Evolutionary conservation across 139 green algal species (phyloP).

Genomic region (Spirogloea muscicola): DNA sequence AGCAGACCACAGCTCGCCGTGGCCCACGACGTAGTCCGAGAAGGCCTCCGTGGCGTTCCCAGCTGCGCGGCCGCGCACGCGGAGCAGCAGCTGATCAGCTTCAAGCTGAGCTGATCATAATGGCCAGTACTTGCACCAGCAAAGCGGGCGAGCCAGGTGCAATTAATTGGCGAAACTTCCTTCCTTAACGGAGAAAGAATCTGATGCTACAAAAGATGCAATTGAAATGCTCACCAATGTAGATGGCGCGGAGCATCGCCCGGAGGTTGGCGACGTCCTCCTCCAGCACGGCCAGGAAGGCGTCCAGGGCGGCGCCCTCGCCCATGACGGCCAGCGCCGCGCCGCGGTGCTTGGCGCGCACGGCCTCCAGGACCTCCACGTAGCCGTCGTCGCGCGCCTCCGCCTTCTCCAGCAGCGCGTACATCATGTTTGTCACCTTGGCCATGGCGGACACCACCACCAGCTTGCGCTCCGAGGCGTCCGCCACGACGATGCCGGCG

Average conservation of each 20-base stretch:
- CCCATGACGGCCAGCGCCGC: slow-evolving; percentile 77
- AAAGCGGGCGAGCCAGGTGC: no score
- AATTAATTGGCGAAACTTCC: no score
- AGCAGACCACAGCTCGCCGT: slow-evolving; percentile 97
- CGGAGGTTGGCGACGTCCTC: slow-evolving; percentile 87
- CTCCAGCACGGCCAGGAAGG: slow-evolving; percentile 71
- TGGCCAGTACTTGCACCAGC: no score
- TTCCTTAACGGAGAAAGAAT: no score
- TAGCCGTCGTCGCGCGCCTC: slow-evolving; percentile 68
- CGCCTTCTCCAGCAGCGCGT: slow-evolving; percentile 80
- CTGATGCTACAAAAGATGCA: no score
- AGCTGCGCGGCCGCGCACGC: no score
- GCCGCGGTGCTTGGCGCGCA: slow-evolving; percentile 86
- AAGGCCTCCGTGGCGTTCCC: slow-evolving; percentile 85
- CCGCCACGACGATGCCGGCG: slow-evolving; percentile 66
- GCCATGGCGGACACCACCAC: slow-evolving; percentile 54
- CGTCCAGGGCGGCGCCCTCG: background rate
- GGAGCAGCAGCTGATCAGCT: no score
- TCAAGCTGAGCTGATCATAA: no score
- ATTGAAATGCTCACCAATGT: slow-evolving; percentile 52
- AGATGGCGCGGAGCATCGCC: slow-evolving; percentile 88
- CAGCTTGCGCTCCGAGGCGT: slow-evolving; percentile 42
- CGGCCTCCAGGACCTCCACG: slow-evolving; percentile 66
- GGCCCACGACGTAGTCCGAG: slow-evolving; percentile 92
- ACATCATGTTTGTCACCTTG: slow-evolving; percentile 89